Conservation (phyloP, 2,329 filamentous ascomycete species). For the Camptophora hylomeconis region DNA sequence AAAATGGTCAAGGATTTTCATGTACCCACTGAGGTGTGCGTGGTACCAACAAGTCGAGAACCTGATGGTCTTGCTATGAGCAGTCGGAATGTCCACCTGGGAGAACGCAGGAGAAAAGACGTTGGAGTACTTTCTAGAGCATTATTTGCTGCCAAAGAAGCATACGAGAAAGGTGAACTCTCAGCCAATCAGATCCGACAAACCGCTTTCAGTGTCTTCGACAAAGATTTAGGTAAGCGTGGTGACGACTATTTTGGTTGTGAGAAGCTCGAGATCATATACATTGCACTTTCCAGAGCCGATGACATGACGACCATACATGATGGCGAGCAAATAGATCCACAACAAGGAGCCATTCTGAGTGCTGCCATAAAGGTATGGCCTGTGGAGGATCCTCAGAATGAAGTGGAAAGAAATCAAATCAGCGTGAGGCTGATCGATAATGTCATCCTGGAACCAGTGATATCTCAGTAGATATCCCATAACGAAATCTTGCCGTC, state of each 20-base stretch:
- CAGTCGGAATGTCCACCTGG: conserved; percentile 87
- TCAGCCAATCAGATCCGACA: conserved; percentile 56
- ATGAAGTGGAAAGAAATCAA: conserved; percentile 64
- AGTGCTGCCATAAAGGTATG: conserved; percentile 88
- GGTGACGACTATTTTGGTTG: conserved; percentile 11
- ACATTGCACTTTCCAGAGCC: conserved; percentile 79
- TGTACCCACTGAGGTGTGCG: conserved; percentile 58
- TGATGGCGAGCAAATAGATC: conserved; percentile 62
- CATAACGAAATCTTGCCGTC: conserved; percentile 92
- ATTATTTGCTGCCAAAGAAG: conserved; percentile 55
- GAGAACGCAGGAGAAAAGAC: conserved; percentile 54
- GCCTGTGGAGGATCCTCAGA: conserved; percentile 58
- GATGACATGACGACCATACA: conserved; percentile 72
- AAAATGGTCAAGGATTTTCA: conserved; percentile 82
- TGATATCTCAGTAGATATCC: conserved; percentile 63
- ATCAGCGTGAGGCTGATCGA: conserved; percentile 82
- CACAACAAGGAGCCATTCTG: conserved; percentile 60
- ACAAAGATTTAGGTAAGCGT: conserved; percentile 24
- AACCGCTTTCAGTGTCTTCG: conserved; percentile 51
- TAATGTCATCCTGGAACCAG: conserved; percentile 60
- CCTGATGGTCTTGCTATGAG: conserved; percentile 76
- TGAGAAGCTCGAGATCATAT: conserved; percentile 65
- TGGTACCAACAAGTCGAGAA: conserved; percentile 65
- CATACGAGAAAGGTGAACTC: conserved; percentile 43
- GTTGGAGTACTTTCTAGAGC: conserved; percentile 61